Evolutionary conservation across 768 basidiomycete genomes (phyloP).

Genomic region (Favolaschia claudopus): DNA sequence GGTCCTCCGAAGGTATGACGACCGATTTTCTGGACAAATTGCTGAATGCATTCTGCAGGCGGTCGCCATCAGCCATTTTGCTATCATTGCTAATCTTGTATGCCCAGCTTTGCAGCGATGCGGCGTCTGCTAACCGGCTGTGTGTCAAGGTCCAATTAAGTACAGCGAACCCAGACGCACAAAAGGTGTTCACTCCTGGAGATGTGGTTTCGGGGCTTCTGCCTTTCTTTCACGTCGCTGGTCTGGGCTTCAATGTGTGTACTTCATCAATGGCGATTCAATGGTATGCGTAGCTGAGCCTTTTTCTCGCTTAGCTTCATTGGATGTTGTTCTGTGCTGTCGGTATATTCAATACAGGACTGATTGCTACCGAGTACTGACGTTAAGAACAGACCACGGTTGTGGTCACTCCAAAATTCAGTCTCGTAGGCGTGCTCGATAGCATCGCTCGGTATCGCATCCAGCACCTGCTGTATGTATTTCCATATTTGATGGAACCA

Average conservation of each 20-base stretch:
- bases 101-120: conserved; percentile 53
- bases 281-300: too few species aligned
- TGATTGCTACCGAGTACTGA: too few species aligned
- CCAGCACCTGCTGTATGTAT: conserved; percentile 53
- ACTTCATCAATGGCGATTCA: too few species aligned
- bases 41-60: conserved; percentile 44
- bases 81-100: conserved; percentile 62
- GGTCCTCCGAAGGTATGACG: conserved; percentile 64
- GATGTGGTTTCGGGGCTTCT: conserved; percentile 52
- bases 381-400: conserved; percentile 49
- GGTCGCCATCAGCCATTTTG: conserved; percentile 60
- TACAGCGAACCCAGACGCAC: conserved; percentile 31
- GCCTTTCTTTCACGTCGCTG: conserved; percentile 51
- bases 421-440: conserved; percentile 61
- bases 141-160: conserved; percentile 47
- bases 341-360: conserved; percentile 32
- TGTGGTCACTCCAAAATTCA: conserved; percentile 69
- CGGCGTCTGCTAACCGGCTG: conserved; percentile 34
- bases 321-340: conserved; percentile 62
- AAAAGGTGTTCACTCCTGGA: conserved; percentile 47
- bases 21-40: background rate
- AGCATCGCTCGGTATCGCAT: conserved; percentile 66
- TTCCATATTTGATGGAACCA: background rate
- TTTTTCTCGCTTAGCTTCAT: conserved; percentile 54
- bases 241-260: conserved; percentile 63